Evolutionary conservation across 129 eudicot genomes (phyloP), one percentile per base, ranked within the genome.

Genomic region (Lactuca sativa): DNA sequence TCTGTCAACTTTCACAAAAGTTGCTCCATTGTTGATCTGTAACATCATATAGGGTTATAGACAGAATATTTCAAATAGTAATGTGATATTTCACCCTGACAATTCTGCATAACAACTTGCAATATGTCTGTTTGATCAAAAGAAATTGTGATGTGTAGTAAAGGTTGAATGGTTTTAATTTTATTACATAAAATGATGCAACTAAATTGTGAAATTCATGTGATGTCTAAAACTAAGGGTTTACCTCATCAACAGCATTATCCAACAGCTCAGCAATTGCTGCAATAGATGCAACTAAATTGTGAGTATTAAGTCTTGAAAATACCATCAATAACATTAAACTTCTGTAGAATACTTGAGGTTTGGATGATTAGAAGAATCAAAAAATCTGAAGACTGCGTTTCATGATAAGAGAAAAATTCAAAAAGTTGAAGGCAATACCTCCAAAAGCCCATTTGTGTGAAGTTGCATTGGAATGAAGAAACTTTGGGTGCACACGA

Each of bases 361-460:
- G 14, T 33, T 59, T 33, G 65, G 51, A 17, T 17, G 32, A 59
- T 33, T 59, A 33, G 47, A 21, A 59, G 47, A 17, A 14, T 15
- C 14, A 44, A 44, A 67, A 51, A 25, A 25, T 25, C 30, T 25
- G 30, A 67, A 67, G 51, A 53, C 49, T 66, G 59, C 15, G 32
- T 11, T 32, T 30, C 59, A 14, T 14, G 15, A 48, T 41, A 70
- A 37, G 56, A 56, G 9, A 34, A 12, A 37, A 70, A 70, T 14
- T 10, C 4, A 21, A 59, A 59, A 17, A n/a, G 1, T 18, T 62
- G 10, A 44, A 31, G 1, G 33, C 14, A 48, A 25, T 56, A 91
- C 97, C 97, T 79, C 97, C 97, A 60, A 91, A 91, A 6, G 97
- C 97, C 97, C 97, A 91, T 68, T 91, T 91, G 75, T 91, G 97